Evolutionary conservation across 2,329 filamentous ascomycete genomes (phyloP).

Genomic region (Cladosporium sp.): DNA sequence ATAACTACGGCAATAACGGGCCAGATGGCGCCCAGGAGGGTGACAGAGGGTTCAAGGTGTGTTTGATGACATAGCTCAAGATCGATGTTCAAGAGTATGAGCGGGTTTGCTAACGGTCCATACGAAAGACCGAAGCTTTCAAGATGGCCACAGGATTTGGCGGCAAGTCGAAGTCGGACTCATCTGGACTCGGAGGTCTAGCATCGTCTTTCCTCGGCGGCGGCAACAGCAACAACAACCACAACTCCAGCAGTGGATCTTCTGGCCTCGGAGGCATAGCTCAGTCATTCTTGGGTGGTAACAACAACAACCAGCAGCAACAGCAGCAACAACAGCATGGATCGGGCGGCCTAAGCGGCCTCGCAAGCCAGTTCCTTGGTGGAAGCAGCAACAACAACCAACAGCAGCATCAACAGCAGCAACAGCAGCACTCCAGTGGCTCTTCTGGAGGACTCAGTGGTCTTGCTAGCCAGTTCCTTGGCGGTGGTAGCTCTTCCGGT

Average conservation of each 20-base stretch:
- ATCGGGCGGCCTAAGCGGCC: slow-evolving; percentile 17
- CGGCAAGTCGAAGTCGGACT: slow-evolving; percentile 7
- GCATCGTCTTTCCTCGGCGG: slow-evolving; percentile 23
- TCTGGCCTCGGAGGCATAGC: slow-evolving; percentile 19
- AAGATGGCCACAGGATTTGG: slow-evolving; percentile 16
- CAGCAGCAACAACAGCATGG: slow-evolving; percentile 9
- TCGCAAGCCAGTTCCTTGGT: slow-evolving; percentile 23
- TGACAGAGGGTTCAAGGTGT: slow-evolving; percentile 16
- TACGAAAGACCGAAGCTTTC: slow-evolving; percentile 8
- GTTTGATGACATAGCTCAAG: background rate
- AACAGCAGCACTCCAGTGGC: slow-evolving; percentile 1
- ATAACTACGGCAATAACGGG: slow-evolving; percentile 5
- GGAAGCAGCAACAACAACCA: slow-evolving; percentile 19
- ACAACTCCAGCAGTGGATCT: slow-evolving; percentile 1
- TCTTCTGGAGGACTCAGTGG: slow-evolving; percentile 15
- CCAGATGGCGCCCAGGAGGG: slow-evolving; percentile 18
- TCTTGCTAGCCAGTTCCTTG: slow-evolving; percentile 22
- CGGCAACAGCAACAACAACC: slow-evolving; percentile 19
- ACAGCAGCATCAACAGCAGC: background rate
- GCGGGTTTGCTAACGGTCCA: background rate
- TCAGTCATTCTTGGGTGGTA: slow-evolving; percentile 22
- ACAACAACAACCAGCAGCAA: slow-evolving; percentile 16
- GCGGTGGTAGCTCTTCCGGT: slow-evolving; percentile 21
- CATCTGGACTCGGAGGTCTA: slow-evolving; percentile 20
- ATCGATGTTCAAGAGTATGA: too few species aligned